A percentile compares a stretch with the other conserved stretches of the same genome.
These are phyloP conservation scores for Volvox africanus DNA, from an alignment of 139 green algal species.

Conservation along the genomic window DNA sequence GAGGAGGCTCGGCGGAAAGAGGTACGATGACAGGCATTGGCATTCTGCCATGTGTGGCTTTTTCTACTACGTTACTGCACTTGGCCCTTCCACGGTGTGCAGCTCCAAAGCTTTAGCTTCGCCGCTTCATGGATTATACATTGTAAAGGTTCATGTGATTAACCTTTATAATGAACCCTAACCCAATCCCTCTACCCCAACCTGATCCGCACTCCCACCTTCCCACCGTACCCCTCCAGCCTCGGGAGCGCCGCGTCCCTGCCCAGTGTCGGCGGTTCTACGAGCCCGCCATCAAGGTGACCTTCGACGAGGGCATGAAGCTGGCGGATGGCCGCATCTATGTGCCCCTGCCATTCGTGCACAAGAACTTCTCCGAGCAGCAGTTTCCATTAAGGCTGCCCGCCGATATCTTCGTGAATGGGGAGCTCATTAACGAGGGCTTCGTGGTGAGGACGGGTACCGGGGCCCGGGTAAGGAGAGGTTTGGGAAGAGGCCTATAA, in stretches of 20 bases:
- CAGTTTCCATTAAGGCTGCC: conserved; percentile 37
- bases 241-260: not conserved
- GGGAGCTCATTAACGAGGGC: conserved; percentile 31
- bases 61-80: not conserved
- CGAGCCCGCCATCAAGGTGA: conserved; percentile 33
- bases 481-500: too few species aligned
- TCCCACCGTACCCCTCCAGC: not conserved
- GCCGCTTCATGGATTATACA: too few species aligned
- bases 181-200: not conserved
- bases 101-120: too few species aligned
- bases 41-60: not conserved
- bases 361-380: conserved; percentile 41
- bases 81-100: not conserved
- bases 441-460: conserved; percentile 26
- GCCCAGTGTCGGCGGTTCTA: conserved; percentile 33
- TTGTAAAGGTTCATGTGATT: too few species aligned
- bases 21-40: not conserved
- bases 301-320: conserved; percentile 50
- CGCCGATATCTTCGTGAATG: conserved; percentile 48
- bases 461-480: too few species aligned
- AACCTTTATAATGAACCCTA: too few species aligned
- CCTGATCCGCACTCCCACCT: too few species aligned
- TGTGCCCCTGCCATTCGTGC: conserved; percentile 49
- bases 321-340: conserved; percentile 56
- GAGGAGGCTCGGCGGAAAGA: conserved; percentile 10